Evolutionary conservation across 805 yeast species (phyloP).

Genomic region (Jamesozyma spencerorum): DNA sequence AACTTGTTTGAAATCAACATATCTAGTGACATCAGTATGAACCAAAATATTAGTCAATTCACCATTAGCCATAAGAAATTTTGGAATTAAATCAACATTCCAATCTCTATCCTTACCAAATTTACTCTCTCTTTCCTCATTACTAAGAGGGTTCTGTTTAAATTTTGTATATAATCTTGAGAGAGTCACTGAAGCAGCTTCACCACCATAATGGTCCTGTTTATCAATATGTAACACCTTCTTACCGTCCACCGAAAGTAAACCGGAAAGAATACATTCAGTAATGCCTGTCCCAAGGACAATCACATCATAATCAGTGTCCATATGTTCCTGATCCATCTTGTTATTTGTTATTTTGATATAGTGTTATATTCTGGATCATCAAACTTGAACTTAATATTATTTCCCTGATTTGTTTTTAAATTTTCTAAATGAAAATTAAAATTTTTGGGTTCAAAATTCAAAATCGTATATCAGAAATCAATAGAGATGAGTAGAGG

Average conservation of each 20-base stretch:
- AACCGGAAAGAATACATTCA: constrained; percentile 90
- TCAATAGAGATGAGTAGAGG: not conserved
- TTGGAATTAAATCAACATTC: constrained; percentile 96
- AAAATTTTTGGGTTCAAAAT: not conserved
- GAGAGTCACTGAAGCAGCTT: constrained; percentile 74
- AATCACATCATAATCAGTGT: constrained; percentile 93
- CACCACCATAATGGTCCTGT: constrained; percentile 93
- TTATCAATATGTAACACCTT: constrained; percentile 93
- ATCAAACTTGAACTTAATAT: not conserved
- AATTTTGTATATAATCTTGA: constrained; percentile 67
- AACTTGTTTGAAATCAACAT: constrained; percentile 92
- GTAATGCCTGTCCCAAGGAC: constrained; percentile 93
- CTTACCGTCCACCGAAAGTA: constrained; percentile 94
- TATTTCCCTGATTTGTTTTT: not conserved
- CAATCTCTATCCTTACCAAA: constrained; percentile 93
- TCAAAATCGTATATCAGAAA: not conserved
- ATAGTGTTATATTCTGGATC: not conserved
- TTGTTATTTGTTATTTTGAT: not conserved
- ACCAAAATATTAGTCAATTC: constrained; percentile 91
- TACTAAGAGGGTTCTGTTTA: constrained; percentile 67
- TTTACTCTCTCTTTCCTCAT: constrained; percentile 52
- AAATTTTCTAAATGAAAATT: not conserved
- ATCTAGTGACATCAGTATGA: constrained; percentile 92
- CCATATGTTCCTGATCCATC: constrained; percentile 46
- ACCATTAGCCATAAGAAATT: constrained; percentile 94